Base-by-base conservation (phyloP, 331 rosid genomes). In the Quercus tomentella region DNA sequence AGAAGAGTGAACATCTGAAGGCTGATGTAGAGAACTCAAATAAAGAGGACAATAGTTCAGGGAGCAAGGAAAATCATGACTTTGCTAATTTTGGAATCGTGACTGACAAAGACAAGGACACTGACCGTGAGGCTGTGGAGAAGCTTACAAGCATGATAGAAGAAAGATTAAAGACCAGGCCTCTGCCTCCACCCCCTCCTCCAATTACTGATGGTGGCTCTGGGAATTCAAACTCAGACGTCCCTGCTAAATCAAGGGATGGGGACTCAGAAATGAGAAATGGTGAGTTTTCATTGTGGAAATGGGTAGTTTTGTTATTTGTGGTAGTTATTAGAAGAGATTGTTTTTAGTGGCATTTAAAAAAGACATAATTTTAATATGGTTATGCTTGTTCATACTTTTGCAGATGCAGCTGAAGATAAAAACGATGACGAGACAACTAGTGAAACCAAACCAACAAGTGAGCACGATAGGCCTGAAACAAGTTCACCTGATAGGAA, bases 81-180 rank as follows among this genome's bases (percentile, higher is more conserved):
- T 72, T 72, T 65, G 57, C 89, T 16, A 87, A 70, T 84, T 92
- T 94, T 78, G 98, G 94, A 30, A 82, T 90, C 70, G 93, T 96
- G 82, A 93, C 95, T 1, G 89, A 92, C 37, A 98, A 92, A 80
- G 99, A 96, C 84, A 92, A 77, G 89, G 97, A 92, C 75, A 88
- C 89, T 81, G 99, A 96, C 78, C 82, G 72, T 23, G 92, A 82
- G 78, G 93, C 93, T 26, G 56, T 81, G 51, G 94, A 86, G 65
- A 96, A 96, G 89, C 89, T 96, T 61, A 86, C 87, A 45, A 83
- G 84, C 77, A 87, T 91, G 89, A 80, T 96, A 81, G 99, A 90
- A 81, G 97, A 93, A 88, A 93, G 99, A 84, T 76, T 93, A 81
- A 96, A 92, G 82, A 86, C 91, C 56, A 93, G 89, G 76, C 97